phyloP scores from a whole-genome alignment of 2,329 filamentous ascomycete species.

The Ophiostoma sp. region DNA sequence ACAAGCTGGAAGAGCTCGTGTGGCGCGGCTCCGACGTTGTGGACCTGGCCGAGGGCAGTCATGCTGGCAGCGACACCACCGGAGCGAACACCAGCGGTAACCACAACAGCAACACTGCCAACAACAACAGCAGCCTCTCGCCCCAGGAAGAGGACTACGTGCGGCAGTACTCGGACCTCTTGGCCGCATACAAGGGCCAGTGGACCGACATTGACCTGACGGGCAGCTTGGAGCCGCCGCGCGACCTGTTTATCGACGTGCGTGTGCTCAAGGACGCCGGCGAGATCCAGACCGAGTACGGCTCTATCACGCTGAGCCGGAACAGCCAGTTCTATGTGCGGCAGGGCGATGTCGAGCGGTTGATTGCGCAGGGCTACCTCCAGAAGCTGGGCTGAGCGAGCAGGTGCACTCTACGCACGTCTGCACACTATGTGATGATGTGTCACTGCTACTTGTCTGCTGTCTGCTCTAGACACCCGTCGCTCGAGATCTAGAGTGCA shows the following conservation, averaged over 20 bases:
- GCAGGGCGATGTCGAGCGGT: conserved; percentile 87
- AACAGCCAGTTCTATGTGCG: conserved; percentile 98
- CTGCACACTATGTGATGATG: neutral
- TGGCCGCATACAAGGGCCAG: conserved; percentile 95
- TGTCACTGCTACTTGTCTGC: neutral
- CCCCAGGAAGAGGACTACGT: conserved; percentile 97
- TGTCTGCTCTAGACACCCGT: neutral
- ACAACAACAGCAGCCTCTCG: conserved; percentile 67
- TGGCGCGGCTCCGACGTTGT: conserved; percentile 85
- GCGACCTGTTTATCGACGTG: conserved; percentile 94
- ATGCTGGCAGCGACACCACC: conserved; percentile 37
- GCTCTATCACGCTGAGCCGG: conserved; percentile 94
- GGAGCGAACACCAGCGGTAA: neutral
- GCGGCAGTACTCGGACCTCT: conserved; percentile 79
- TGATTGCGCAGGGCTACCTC: conserved; percentile 92
- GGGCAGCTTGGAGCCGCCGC: conserved; percentile 87
- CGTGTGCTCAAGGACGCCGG: conserved; percentile 93
- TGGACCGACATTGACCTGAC: conserved; percentile 98
- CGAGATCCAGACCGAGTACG: conserved; percentile 98
- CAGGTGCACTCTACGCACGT: neutral
- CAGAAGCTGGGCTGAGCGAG: conserved; percentile 71
- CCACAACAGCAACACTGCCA: too few relatives aligned
- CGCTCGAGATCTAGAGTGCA: neutral
- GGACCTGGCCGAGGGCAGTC: conserved; percentile 56
- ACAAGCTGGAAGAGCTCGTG: conserved; percentile 88